A percentile compares a stretch with the other conserved stretches of the same genome.
Evolutionary conservation across 2,329 filamentous ascomycete species (phyloP).

Genomic region (Sporothrix variecibatus): DNA sequence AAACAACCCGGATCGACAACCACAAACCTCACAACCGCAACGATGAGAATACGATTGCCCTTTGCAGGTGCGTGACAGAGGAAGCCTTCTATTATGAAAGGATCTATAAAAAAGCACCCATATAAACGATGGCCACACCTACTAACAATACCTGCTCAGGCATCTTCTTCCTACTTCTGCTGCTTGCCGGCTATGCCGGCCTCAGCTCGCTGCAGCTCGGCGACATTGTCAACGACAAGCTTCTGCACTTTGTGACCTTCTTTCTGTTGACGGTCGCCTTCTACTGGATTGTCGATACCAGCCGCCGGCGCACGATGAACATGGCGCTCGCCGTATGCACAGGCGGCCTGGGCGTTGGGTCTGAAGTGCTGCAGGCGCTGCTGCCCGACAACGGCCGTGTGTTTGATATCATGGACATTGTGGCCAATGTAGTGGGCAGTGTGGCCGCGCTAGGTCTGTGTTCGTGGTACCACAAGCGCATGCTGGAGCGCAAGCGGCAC

Average conservation of each 20-base stretch:
- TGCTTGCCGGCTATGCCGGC: constrained; percentile 77
- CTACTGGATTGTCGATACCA: constrained; percentile 97
- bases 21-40: not conserved
- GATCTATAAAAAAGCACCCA: too few relatives aligned
- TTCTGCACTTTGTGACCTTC: constrained; percentile 84
- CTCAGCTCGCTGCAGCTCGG: constrained; percentile 65
- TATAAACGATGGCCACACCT: not conserved
- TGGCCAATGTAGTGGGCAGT: constrained; percentile 84
- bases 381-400: constrained; percentile 68
- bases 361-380: constrained; percentile 73
- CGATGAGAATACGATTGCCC: constrained; percentile 82
- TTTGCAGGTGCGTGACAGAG: constrained; percentile 71
- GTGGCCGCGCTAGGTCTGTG: constrained; percentile 70
- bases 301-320: constrained; percentile 80
- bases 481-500: constrained; percentile 82
- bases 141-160: constrained; percentile 48
- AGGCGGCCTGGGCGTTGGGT: constrained; percentile 67
- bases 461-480: constrained; percentile 91
- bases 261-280: constrained; percentile 84
- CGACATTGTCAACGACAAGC: constrained; percentile 77
- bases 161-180: constrained; percentile 68
- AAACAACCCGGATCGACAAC: constrained; percentile 29
- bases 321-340: constrained; percentile 82
- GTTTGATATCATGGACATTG: constrained; percentile 80
- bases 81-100: too few relatives aligned